A percentile compares a stretch with the other conserved stretches of the same genome.
Conservation (phyloP, 495 filamentous ascomycete genomes). For the Neurospora terricola region DNA sequence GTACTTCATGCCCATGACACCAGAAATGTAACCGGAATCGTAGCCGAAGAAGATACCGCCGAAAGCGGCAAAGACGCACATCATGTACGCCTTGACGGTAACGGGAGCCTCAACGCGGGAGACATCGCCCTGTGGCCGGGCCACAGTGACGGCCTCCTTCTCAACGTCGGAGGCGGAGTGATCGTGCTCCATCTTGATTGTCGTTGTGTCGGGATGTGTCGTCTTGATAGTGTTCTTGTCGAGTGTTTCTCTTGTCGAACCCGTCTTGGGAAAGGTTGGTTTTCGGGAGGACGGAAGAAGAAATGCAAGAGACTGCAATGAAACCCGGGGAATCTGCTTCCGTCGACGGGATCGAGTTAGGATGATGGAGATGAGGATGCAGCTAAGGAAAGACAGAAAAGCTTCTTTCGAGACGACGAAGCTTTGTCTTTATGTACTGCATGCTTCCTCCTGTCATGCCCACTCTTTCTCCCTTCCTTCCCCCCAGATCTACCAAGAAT, state of each 20-base stretch:
- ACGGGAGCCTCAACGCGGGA: constrained; percentile 51
- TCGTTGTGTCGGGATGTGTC: background rate
- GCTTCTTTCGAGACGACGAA: background rate
- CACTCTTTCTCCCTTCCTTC: background rate
- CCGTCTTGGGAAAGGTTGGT: background rate
- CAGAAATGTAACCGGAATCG: constrained; percentile 54
- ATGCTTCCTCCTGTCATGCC: background rate
- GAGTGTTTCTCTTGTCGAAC: background rate
- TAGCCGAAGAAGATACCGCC: constrained; percentile 60
- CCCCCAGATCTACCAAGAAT: background rate
- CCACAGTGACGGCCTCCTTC: constrained; percentile 9
- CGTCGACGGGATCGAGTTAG: background rate
- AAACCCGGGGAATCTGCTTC: background rate
- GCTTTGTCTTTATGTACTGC: background rate
- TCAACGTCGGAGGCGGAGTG: constrained; percentile 7
- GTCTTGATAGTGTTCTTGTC: background rate
- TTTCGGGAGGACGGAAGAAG: background rate
- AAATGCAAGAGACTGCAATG: background rate
- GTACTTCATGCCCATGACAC: constrained; percentile 46
- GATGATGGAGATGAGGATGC: background rate
- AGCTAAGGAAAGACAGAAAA: background rate
- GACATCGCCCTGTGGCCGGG: constrained; percentile 19
- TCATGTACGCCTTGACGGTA: constrained; percentile 53
- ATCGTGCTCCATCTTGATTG: constrained; percentile 4
- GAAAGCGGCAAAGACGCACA: constrained; percentile 59